phyloP scores from a whole-genome alignment of 306 rosid genomes.

The Cucumis cinereus region DNA sequence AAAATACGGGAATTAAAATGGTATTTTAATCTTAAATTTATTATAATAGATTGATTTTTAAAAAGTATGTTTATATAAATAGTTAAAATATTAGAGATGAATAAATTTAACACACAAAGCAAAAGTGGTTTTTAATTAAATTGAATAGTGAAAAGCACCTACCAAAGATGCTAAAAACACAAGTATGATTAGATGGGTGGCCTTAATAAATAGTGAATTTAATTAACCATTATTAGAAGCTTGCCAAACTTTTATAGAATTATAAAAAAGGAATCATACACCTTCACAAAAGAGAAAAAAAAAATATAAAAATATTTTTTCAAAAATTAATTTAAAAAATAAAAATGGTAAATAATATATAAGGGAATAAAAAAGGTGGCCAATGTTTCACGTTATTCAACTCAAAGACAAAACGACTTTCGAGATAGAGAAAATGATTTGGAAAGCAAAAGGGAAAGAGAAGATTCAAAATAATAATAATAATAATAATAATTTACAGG shows the following conservation, averaged over 20 bases:
- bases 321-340: too few relatives aligned
- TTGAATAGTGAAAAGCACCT: background rate
- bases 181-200: background rate
- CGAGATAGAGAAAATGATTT: background rate
- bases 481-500: too few relatives aligned
- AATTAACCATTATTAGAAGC: background rate
- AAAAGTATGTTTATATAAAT: too few relatives aligned
- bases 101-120: too few relatives aligned
- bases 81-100: too few relatives aligned
- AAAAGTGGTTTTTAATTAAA: background rate
- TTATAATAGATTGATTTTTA: too few relatives aligned
- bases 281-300: background rate
- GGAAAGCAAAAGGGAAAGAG: background rate
- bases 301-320: background rate
- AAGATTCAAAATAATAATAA: too few relatives aligned
- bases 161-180: background rate
- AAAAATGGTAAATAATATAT: background rate
- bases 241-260: background rate
- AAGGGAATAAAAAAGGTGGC: background rate
- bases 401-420: background rate
- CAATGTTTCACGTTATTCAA: slow-evolving; percentile 3
- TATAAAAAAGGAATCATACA: too few relatives aligned
- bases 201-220: background rate
- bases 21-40: too few relatives aligned
- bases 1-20: too few relatives aligned